Base-by-base conservation (phyloP, 495 filamentous ascomycete species). In the Symbiotaphrina buchneri region DNA sequence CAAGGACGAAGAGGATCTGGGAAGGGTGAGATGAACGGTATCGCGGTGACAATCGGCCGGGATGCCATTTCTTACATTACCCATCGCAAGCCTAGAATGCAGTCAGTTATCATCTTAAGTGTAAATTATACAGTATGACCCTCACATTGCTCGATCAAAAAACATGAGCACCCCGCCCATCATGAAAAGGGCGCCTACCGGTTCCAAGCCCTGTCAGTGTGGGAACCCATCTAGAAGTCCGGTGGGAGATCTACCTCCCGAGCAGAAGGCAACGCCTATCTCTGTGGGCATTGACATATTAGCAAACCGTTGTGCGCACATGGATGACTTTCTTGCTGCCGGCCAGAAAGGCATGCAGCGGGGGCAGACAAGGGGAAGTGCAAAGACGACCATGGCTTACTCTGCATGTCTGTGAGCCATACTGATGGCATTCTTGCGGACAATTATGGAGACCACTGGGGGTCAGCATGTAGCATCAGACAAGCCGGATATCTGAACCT, bases 401-500 rank as follows among this genome's bases (percentile, higher is more conserved):
- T 97, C 57, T 97, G 87, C 38, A 74, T 66, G 48, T 97, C 87
- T 41, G 83, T 77, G 38, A 97, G 61, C 87, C 87, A 97, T 74
- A 91, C 90, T 35, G 75, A 61, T 32, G 70, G 68, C 68, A 75
- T 61, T 13, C 33, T 21, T 36, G 13, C 6, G 11, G n/a, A n/a
- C n/a, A n/a, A n/a, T n/a, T n/a, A n/a, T n/a, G n/a, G n/a, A n/a
- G n/a, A n/a, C n/a, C n/a, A n/a, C n/a, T n/a, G n/a, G n/a, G n/a
- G n/a, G n/a, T n/a, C n/a, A n/a, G n/a, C n/a, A n/a, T n/a, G n/a
- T n/a, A n/a, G n/a, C n/a, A n/a, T n/a, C n/a, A n/a, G n/a, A n/a
- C n/a, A n/a, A 6, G 20, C 14, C 5, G 5, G 5, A 10, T 31
- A 11, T 31, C 14, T 7, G 14, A 31, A 13, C 8, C 11, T 20